Conservation (phyloP, 2,329 filamentous ascomycete genomes). For the Cladorrhinum sp. region DNA sequence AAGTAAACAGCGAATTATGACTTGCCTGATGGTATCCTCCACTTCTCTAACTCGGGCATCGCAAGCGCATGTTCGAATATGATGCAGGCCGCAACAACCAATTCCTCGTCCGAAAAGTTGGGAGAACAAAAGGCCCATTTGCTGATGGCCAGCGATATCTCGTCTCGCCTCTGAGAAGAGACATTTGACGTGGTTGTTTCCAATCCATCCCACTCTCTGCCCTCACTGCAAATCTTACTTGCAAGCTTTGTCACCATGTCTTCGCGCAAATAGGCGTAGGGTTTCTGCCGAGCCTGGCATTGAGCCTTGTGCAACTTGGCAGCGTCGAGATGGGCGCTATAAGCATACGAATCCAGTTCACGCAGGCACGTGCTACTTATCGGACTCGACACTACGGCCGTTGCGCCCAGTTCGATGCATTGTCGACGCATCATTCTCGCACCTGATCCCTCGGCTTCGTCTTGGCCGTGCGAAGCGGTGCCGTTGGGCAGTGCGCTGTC, state of each 20-base stretch:
- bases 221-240: slow-evolving; percentile 77
- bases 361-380: slow-evolving; percentile 70
- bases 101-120: slow-evolving; percentile 83
- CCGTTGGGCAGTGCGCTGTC: slow-evolving; percentile 15
- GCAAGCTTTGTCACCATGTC: slow-evolving; percentile 91
- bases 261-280: slow-evolving; percentile 85
- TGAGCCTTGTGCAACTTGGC: slow-evolving; percentile 69
- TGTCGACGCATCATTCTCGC: slow-evolving; percentile 52
- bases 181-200: slow-evolving; percentile 66
- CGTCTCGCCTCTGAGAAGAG: slow-evolving; percentile 58
- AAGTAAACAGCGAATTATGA: slow-evolving; percentile 7
- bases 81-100: slow-evolving; percentile 76
- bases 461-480: not conserved
- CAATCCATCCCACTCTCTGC: slow-evolving; percentile 59
- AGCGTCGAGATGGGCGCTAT: slow-evolving; percentile 75
- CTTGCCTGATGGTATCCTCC: slow-evolving; percentile 72
- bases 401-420: slow-evolving; percentile 74
- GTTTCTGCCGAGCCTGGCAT: slow-evolving; percentile 71
- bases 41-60: slow-evolving; percentile 76
- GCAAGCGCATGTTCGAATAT: slow-evolving; percentile 88
- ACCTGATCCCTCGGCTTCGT: not conserved
- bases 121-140: slow-evolving; percentile 61
- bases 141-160: slow-evolving; percentile 49
- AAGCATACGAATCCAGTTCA: slow-evolving; percentile 76
- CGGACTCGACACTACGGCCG: slow-evolving; percentile 81